Conservation (phyloP, 352 stramenopile genomes). For the Halophytophthora batemanensis region DNA sequence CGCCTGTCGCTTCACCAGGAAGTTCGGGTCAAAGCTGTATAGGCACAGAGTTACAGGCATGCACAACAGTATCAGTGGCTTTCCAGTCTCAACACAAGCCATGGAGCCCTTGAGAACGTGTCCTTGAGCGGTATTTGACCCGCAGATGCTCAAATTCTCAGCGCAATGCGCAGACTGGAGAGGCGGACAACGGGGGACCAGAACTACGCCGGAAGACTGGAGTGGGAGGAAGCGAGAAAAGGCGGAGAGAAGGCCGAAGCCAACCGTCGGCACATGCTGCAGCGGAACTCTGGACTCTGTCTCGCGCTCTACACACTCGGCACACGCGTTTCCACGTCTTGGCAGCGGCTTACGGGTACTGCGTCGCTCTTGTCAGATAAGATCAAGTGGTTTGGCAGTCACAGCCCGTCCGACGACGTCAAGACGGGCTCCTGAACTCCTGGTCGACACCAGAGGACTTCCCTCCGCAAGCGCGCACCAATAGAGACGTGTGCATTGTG, state of each 20-base stretch:
- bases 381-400: conserved; percentile 90
- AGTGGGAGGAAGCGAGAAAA: conserved; percentile 13
- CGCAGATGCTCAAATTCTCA: conserved; percentile 30
- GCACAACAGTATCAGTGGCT: conserved; percentile 1
- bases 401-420: conserved; percentile 19
- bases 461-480: too few relatives aligned
- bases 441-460: conserved; percentile 32
- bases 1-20: conserved; percentile 70
- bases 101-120: background rate
- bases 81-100: conserved; percentile 6
- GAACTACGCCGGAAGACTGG: conserved; percentile 4
- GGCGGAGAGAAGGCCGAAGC: background rate
- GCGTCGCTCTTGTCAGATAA: conserved; percentile 57
- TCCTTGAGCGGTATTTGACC: background rate
- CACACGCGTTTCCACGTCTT: too few relatives aligned
- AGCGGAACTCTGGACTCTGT: conserved; percentile 20
- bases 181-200: background rate
- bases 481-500: too few relatives aligned
- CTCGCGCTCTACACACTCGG: too few relatives aligned
- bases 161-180: conserved; percentile 11
- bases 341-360: conserved; percentile 6
- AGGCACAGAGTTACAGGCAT: too few relatives aligned
- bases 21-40: conserved; percentile 87
- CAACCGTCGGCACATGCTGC: background rate
- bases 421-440: conserved; percentile 42